Evolutionary conservation across 345 rosid genomes (phyloP).

Genomic region (Carallia brachiata): DNA sequence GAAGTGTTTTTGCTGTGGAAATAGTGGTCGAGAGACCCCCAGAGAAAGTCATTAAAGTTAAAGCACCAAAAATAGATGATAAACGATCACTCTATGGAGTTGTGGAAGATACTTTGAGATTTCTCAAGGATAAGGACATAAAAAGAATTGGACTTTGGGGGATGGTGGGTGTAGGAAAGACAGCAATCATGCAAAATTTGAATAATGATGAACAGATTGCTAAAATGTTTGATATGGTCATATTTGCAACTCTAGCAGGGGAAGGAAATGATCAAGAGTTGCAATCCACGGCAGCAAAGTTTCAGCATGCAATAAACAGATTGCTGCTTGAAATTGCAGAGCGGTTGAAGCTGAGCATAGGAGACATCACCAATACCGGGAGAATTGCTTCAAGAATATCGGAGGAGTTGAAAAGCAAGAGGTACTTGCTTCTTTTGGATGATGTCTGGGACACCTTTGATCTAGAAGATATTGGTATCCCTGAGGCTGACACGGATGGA

Average conservation of each 20-base stretch:
- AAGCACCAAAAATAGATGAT: not conserved
- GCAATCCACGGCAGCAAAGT: no score
- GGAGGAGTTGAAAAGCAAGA: slow-evolving; percentile 20
- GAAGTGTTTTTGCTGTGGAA: not conserved
- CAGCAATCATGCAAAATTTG: slow-evolving; percentile 38
- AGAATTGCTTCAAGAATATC: slow-evolving; percentile 26
- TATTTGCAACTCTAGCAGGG: slow-evolving; percentile 21
- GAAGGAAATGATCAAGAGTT: slow-evolving; percentile 4
- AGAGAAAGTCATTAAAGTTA: not conserved
- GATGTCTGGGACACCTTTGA: slow-evolving; percentile 25
- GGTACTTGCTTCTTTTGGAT: slow-evolving; percentile 36
- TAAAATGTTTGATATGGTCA: slow-evolving; percentile 32
- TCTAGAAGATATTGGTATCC: slow-evolving; percentile 21
- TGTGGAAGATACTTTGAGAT: slow-evolving; percentile 14
- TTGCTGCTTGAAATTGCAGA: slow-evolving; percentile 24
- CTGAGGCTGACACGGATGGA: slow-evolving; percentile 13
- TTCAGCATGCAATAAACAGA: slow-evolving; percentile 9
- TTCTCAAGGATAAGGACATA: slow-evolving; percentile 9
- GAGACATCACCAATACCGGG: not conserved
- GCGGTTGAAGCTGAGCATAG: slow-evolving; percentile 17
- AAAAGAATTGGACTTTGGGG: slow-evolving; percentile 34
- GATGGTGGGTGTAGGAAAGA: slow-evolving; percentile 33
- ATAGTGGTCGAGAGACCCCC: not conserved
- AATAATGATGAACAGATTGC: slow-evolving; percentile 23
- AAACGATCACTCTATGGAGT: not conserved